phyloP scores from a whole-genome alignment of 305 asterid species.

The Fraxinus latifolia region DNA sequence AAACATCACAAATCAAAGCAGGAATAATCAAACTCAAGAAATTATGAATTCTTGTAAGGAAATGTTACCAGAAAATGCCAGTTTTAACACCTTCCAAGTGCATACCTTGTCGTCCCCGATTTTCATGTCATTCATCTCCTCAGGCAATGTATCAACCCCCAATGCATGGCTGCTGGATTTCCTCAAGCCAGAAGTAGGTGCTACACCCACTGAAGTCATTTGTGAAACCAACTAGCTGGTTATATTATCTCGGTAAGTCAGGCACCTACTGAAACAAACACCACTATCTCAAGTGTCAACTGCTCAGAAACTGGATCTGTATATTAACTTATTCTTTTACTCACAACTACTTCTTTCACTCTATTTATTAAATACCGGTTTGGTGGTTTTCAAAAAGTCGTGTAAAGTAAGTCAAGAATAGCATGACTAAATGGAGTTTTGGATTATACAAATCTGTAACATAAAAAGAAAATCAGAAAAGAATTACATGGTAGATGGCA shows the following conservation, averaged over 20 bases:
- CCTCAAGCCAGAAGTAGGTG: slow-evolving; percentile 42
- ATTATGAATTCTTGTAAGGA: neutral
- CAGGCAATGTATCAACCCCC: slow-evolving; percentile 52
- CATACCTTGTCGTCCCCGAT: slow-evolving; percentile 52
- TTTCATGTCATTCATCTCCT: slow-evolving; percentile 58
- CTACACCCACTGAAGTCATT: slow-evolving; percentile 50
- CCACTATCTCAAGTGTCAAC: neutral
- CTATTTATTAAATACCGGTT: neutral
- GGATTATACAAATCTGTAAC: neutral
- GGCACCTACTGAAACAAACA: slow-evolving; percentile 20
- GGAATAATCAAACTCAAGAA: neutral
- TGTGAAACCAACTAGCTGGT: slow-evolving; percentile 16
- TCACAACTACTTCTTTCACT: neutral
- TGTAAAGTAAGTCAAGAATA: neutral
- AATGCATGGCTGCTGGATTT: slow-evolving; percentile 39
- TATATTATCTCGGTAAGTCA: slow-evolving; percentile 27
- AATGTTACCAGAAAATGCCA: neutral
- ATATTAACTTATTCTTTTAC: neutral
- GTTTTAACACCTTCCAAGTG: neutral
- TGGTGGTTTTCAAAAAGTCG: neutral
- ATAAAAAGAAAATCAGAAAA: neutral
- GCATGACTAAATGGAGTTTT: neutral
- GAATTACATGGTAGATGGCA: neutral
- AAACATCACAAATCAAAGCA: neutral
- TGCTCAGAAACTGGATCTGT: neutral